Evolutionary conservation across 2,329 filamentous ascomycete genomes (phyloP).

Genomic region (Claviceps sp.): DNA sequence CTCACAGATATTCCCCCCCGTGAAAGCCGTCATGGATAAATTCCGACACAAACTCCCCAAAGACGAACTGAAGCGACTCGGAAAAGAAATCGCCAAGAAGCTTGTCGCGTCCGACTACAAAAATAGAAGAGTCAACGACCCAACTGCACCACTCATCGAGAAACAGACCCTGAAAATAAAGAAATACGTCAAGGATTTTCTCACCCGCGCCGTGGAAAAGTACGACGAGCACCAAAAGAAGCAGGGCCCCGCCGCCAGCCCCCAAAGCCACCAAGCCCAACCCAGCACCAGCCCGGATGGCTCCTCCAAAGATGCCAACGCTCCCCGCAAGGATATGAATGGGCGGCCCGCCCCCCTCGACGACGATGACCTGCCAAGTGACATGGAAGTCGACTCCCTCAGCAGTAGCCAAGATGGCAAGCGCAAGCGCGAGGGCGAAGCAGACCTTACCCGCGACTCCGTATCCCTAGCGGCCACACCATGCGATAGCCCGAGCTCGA

Average conservation of each 20-base stretch:
- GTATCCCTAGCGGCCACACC: slow-evolving; percentile 34
- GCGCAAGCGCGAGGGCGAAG: slow-evolving; percentile 47
- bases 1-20: slow-evolving; percentile 61
- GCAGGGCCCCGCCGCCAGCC: slow-evolving; percentile 16
- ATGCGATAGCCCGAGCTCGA: slow-evolving; percentile 41
- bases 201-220: slow-evolving; percentile 75
- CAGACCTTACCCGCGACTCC: slow-evolving; percentile 10
- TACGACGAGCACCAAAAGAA: slow-evolving; percentile 54
- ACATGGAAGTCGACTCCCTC: slow-evolving; percentile 27
- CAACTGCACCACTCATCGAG: slow-evolving; percentile 52
- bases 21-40: slow-evolving; percentile 76
- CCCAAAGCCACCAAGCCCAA: not conserved
- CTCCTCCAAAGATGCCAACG: not conserved
- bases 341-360: not conserved
- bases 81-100: slow-evolving; percentile 66
- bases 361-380: slow-evolving; percentile 18
- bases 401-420: slow-evolving; percentile 40
- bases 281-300: not conserved
- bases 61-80: slow-evolving; percentile 54
- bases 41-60: slow-evolving; percentile 78
- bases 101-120: slow-evolving; percentile 88
- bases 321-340: not conserved
- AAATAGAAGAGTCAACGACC: slow-evolving; percentile 72
- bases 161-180: slow-evolving; percentile 76
- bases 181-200: slow-evolving; percentile 69